Evolutionary conservation across 2,329 filamentous ascomycete genomes (phyloP).

Genomic region (Fusarium goolgardi): DNA sequence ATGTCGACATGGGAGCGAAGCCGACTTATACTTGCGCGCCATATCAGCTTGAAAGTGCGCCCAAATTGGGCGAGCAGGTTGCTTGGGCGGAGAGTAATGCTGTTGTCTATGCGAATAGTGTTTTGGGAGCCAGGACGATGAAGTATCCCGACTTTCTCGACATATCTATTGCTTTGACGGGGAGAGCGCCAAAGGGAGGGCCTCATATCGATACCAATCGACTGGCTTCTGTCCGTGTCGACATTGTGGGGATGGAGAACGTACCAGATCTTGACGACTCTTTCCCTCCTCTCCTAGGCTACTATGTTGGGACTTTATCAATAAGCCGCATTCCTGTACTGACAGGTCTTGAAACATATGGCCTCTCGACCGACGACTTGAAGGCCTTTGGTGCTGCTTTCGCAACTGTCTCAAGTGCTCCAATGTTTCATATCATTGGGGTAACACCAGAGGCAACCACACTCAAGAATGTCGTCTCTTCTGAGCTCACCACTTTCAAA

Average conservation of each 20-base stretch:
- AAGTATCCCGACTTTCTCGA: slow-evolving; percentile 40
- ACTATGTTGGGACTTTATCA: slow-evolving; percentile 28
- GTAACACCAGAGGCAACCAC: slow-evolving; percentile 36
- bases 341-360: slow-evolving; percentile 18
- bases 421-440: slow-evolving; percentile 40
- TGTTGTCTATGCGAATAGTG: slow-evolving; percentile 41
- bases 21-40: slow-evolving; percentile 39
- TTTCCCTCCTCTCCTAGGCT: slow-evolving; percentile 36
- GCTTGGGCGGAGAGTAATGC: slow-evolving; percentile 42
- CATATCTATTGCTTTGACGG: slow-evolving; percentile 33
- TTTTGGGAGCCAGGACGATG: slow-evolving; percentile 37
- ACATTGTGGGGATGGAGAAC: slow-evolving; percentile 42
- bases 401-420: slow-evolving; percentile 36
- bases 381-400: slow-evolving; percentile 40
- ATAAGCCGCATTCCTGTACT: slow-evolving; percentile 30
- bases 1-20: slow-evolving; percentile 33
- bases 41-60: slow-evolving; percentile 34
- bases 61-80: slow-evolving; percentile 26
- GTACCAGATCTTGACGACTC: slow-evolving; percentile 23
- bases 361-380: slow-evolving; percentile 31
- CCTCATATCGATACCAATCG: slow-evolving; percentile 28
- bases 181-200: slow-evolving; percentile 31
- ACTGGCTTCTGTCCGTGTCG: slow-evolving; percentile 30
- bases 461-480: neutral
- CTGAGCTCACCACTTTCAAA: neutral